Conservation (phyloP, 441 rosid species). For the Syzygium malaccense region DNA sequence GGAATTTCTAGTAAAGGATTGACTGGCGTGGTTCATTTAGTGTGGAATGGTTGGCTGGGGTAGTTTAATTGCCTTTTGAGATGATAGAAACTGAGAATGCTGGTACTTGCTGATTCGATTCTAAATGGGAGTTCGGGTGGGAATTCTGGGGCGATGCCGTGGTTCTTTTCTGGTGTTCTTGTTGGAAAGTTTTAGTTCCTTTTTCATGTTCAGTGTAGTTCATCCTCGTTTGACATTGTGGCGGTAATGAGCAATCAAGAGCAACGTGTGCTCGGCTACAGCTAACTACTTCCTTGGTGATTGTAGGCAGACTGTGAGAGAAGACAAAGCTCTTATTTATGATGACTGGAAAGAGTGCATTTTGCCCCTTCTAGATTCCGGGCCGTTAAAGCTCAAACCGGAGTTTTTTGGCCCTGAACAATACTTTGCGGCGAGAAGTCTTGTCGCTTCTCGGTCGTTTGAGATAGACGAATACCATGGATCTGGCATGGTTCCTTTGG, state of each 20-base stretch:
- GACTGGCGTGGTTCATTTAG: neutral
- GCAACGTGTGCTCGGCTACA: neutral
- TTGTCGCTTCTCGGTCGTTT: conserved; percentile 78
- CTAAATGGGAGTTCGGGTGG: neutral
- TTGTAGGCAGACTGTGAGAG: conserved; percentile 68
- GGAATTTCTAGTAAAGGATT: neutral
- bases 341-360: conserved; percentile 82
- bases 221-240: neutral
- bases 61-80: neutral
- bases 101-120: neutral
- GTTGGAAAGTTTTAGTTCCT: neutral
- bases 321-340: conserved; percentile 58
- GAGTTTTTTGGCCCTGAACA: conserved; percentile 45
- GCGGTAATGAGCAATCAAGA: neutral
- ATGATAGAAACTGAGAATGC: neutral
- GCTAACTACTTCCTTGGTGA: conserved; percentile 8
- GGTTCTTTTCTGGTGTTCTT: neutral
- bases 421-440: conserved; percentile 64
- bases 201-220: neutral
- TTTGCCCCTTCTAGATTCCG: conserved; percentile 42
- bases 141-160: neutral
- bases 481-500: conserved; percentile 87
- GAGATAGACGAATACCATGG: conserved; percentile 79
- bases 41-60: neutral
- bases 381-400: conserved; percentile 15